A percentile compares a stretch with the other conserved stretches of the same genome.
phyloP scores from a whole-genome alignment of 768 basidiomycete genomes.

The Amanita exitialis region DNA sequence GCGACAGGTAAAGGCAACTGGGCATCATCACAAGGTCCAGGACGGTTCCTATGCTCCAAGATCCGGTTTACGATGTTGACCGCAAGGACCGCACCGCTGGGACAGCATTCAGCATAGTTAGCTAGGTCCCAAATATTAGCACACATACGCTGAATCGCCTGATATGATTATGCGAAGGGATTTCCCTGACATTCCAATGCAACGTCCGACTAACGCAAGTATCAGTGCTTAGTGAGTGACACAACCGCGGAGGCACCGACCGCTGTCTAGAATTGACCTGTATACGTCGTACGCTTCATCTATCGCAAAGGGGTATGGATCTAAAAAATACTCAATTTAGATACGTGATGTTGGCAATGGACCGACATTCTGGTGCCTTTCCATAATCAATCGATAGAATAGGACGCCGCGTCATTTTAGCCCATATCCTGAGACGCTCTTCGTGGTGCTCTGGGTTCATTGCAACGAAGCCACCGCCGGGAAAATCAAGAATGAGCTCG shows the following conservation, averaged over 20 bases:
- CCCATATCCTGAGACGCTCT: slow-evolving; percentile 85
- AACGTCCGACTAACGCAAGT: slow-evolving; percentile 40
- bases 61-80: slow-evolving; percentile 80
- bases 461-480: slow-evolving; percentile 94
- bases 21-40: slow-evolving; percentile 21
- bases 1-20: slow-evolving; percentile 66
- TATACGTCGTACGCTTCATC: slow-evolving; percentile 94
- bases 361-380: slow-evolving; percentile 90
- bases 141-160: slow-evolving; percentile 94
- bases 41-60: slow-evolving; percentile 48
- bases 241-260: slow-evolving; percentile 17
- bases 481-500: slow-evolving; percentile 86
- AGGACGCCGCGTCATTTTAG: slow-evolving; percentile 64
- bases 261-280: slow-evolving; percentile 65
- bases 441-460: slow-evolving; percentile 97
- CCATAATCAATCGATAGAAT: slow-evolving; percentile 89
- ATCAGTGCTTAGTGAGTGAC: not conserved
- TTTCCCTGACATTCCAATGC: slow-evolving; percentile 85
- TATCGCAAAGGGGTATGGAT: slow-evolving; percentile 94
- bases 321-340: slow-evolving; percentile 25
- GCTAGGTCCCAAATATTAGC: slow-evolving; percentile 5
- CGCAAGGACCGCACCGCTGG: slow-evolving; percentile 82
- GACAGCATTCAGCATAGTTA: slow-evolving; percentile 7
- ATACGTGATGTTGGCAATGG: slow-evolving; percentile 3
- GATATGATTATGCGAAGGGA: slow-evolving; percentile 69